phyloP scores from a whole-genome alignment of 2,329 filamentous ascomycete genomes.

The Metarhizium guizhouense region DNA sequence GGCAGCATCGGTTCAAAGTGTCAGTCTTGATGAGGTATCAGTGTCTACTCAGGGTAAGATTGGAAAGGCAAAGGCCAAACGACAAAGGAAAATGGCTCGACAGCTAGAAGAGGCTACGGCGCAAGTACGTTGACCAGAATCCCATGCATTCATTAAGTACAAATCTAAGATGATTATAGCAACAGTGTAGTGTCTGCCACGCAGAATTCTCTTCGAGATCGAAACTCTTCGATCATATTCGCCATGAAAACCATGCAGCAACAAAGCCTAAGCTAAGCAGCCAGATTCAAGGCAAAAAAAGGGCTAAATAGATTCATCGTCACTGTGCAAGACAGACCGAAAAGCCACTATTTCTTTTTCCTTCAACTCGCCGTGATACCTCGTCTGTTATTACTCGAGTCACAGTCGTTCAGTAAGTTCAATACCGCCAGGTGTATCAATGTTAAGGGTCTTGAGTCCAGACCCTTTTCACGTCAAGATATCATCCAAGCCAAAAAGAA shows the following conservation, averaged over 20 bases:
- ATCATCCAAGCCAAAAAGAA: background rate
- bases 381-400: background rate
- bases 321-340: background rate
- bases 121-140: constrained; percentile 1
- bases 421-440: background rate
- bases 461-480: background rate
- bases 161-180: background rate
- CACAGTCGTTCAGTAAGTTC: background rate
- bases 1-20: constrained; percentile 9
- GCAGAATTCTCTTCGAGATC: constrained; percentile 51
- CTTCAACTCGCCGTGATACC: background rate
- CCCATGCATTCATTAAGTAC: background rate
- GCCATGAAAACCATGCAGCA: constrained; percentile 55
- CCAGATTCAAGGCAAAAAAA: constrained; percentile 27
- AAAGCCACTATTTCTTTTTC: background rate
- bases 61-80: constrained; percentile 42
- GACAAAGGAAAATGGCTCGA: constrained; percentile 37
- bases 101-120: background rate
- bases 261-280: constrained; percentile 21
- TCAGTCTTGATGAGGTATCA: constrained; percentile 17
- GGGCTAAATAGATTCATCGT: background rate
- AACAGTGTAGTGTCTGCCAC: constrained; percentile 38
- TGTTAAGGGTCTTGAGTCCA: background rate
- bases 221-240: constrained; percentile 66
- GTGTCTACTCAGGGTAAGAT: constrained; percentile 23